Conservation (phyloP, 352 stramenopile genomes). For the Blastocystis hominis region DNA sequence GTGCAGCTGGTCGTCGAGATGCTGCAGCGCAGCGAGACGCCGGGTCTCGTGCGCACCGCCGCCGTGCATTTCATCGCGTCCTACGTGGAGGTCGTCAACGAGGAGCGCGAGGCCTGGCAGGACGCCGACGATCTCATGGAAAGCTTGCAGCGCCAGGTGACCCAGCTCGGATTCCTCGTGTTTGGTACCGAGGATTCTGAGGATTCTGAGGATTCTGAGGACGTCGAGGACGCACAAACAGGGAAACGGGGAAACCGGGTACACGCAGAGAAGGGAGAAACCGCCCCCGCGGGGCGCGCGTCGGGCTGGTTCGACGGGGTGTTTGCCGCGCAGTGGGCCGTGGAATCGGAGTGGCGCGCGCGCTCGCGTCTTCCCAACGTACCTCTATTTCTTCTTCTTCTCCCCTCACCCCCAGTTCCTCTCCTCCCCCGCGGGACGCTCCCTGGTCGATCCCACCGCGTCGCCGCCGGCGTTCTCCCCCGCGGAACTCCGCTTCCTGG, state of each 20-base stretch:
- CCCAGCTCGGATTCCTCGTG: background rate
- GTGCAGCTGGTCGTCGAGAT: background rate
- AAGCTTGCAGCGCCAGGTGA: background rate
- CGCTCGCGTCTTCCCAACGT: background rate
- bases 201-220: too few relatives aligned
- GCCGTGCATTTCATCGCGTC: constrained; percentile 8
- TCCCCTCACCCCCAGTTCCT: background rate
- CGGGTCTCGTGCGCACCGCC: background rate
- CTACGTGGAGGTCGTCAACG: constrained; percentile 36
- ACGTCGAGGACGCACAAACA: too few relatives aligned
- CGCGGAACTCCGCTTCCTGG: background rate
- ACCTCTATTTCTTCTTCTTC: background rate
- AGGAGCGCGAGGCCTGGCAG: background rate
- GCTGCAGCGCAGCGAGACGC: background rate
- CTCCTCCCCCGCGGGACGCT: background rate
- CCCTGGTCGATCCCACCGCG: background rate
- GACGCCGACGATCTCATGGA: background rate
- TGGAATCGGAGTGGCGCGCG: background rate
- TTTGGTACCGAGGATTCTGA: background rate
- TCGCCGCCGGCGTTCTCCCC: background rate
- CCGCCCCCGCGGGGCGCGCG: background rate
- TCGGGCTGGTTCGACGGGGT: background rate
- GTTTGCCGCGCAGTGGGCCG: background rate
- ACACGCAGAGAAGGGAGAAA: too few relatives aligned
- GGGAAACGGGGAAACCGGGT: too few relatives aligned